phyloP scores from a whole-genome alignment of 345 rosid genomes.

The Litchi chinensis region DNA sequence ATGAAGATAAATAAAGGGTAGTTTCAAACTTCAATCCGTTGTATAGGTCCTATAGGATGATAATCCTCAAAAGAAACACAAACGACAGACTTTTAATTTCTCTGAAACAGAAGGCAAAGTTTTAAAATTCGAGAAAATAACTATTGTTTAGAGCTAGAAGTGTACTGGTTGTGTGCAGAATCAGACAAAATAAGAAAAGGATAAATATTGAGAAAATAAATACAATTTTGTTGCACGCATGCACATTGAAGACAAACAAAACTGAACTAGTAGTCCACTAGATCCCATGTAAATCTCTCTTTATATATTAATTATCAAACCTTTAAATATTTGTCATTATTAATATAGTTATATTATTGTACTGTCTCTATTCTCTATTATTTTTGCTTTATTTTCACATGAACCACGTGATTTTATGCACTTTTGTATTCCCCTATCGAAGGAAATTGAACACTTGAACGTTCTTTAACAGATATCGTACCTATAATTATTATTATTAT shows the following conservation, averaged over 20 bases:
- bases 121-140: not conserved
- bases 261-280: not conserved
- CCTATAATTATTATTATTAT: not conserved
- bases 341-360: not conserved
- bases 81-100: too few species aligned
- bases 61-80: too few species aligned
- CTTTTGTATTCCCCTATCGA: not conserved
- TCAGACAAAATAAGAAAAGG: not conserved
- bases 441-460: not conserved
- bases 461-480: not conserved
- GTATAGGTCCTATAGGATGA: too few species aligned
- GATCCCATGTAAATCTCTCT: conserved; percentile 10
- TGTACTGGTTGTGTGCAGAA: not conserved
- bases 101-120: not conserved
- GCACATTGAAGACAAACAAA: conserved; percentile 7
- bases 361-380: too few species aligned
- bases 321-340: not conserved
- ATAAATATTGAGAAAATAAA: not conserved
- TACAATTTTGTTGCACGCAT: not conserved
- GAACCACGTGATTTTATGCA: conserved; percentile 12
- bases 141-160: not conserved
- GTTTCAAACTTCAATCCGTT: too few species aligned
- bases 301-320: too few species aligned
- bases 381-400: not conserved
- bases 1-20: too few species aligned